phyloP scores from a whole-genome alignment of 2,329 filamentous ascomycete genomes.

The Aspergillus quadricinctus region DNA sequence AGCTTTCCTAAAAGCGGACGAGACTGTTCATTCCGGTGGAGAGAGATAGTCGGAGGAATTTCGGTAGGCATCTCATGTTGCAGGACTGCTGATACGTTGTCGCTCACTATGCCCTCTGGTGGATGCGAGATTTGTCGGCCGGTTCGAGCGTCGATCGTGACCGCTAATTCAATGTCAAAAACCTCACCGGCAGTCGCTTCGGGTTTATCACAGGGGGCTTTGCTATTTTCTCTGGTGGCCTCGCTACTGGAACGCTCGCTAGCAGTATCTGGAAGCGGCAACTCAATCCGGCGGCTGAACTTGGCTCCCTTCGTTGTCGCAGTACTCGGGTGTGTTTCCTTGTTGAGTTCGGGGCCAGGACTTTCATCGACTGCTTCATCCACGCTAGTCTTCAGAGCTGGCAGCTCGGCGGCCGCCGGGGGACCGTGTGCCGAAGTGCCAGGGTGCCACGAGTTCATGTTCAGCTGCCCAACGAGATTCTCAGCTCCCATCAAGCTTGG shows the following conservation, averaged over 20 bases:
- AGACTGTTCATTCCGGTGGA: conserved; percentile 29
- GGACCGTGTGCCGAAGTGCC: conserved; percentile 26
- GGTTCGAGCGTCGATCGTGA: conserved; percentile 42
- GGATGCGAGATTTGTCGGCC: conserved; percentile 29
- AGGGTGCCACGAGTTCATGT: conserved; percentile 43
- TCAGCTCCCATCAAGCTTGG: conserved; percentile 47
- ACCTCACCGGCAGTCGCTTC: conserved; percentile 9
- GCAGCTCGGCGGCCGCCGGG: conserved; percentile 28
- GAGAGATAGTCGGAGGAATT: conserved; percentile 6
- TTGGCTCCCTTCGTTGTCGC: conserved; percentile 29
- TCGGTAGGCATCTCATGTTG: conserved; percentile 1
- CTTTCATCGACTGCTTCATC: conserved; percentile 17
- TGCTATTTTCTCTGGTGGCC: conserved; percentile 10
- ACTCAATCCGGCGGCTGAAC: conserved; percentile 35
- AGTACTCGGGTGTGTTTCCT: conserved; percentile 17
- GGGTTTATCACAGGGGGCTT: conserved; percentile 2
- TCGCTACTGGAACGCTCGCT: conserved; percentile 31
- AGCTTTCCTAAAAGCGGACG: conserved; percentile 58
- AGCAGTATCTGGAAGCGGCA: conserved; percentile 35
- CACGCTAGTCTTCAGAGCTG: conserved; percentile 30
- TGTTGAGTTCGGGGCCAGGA: conserved; percentile 7
- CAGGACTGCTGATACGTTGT: conserved; percentile 9
- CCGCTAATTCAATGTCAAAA: conserved; percentile 35
- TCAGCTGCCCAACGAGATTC: conserved; percentile 44
- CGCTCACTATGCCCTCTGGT: conserved; percentile 12